A percentile compares a stretch with the other conserved stretches of the same genome.
Evolutionary conservation across 805 yeast species (phyloP).

Genomic region (Candida ortonii): DNA sequence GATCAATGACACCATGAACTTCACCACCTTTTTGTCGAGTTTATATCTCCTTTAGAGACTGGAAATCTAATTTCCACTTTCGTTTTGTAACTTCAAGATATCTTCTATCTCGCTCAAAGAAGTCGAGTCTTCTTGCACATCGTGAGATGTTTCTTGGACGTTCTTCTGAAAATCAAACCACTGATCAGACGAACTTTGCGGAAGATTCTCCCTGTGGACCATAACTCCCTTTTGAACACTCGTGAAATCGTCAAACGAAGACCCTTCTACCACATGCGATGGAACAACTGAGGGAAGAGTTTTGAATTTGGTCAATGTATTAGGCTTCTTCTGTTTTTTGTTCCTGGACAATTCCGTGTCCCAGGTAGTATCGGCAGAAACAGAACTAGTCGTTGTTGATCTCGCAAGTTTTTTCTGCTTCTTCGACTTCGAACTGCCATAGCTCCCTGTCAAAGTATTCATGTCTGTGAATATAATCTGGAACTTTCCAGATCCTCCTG

Average conservation of each 20-base stretch:
- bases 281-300: conserved; percentile 8
- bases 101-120: conserved; percentile 8
- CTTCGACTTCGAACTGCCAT: conserved; percentile 12
- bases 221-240: no score
- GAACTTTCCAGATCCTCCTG: conserved; percentile 41
- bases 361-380: conserved; percentile 2
- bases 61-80: no score
- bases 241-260: no score
- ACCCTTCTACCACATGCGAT: no score
- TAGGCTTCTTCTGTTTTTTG: conserved; percentile 14
- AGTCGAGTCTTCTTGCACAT: conserved; percentile 4
- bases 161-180: no score
- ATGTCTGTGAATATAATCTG: conserved; percentile 47
- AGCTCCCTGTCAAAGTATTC: conserved; percentile 25
- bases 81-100: conserved; percentile 1
- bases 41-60: no score
- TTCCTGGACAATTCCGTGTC: conserved; percentile 1
- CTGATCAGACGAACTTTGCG: no score
- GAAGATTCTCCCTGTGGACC: no score
- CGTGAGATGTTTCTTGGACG: no score
- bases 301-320: conserved; percentile 9
- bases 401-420: conserved; percentile 18
- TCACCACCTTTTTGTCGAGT: no score
- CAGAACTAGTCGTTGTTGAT: conserved; percentile 17
- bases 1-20: no score